Base-by-base conservation (phyloP, 1,139 yeast genomes). In the Kodamaea derodonti region DNA sequence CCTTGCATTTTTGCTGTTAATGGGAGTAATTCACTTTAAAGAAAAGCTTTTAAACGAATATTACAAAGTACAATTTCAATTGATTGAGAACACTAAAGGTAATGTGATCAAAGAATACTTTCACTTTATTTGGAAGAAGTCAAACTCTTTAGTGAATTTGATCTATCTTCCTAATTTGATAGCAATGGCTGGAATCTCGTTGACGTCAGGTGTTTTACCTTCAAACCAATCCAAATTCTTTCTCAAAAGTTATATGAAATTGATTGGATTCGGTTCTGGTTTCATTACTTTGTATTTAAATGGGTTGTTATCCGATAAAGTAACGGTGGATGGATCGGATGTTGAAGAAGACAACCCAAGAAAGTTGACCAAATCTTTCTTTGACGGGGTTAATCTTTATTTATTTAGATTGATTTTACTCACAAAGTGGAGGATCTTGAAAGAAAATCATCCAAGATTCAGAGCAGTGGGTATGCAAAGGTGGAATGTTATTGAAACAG, bases 341-440 rank as follows among this genome's bases (percentile, higher is more conserved):
- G 26, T n/a, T 18, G 38, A 41, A n/a, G 37, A 43, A 8, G 43
- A 44, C 12, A 53, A 51, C 39, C 48, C 60, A 8, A 42, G 67
- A 26, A 36, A 42, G 16, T 47, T 66, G n/a, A 49, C 57, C 16
- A 56, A 59, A 33, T 25, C 42, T 1, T 60, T 62, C 38, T 46
- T 63, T 38, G 49, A 65, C 33, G 58, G 47, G 3, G 38, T 65
- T 35, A 62, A 62, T 42, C 43, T 62, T 29, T 68, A 68, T 43
- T 47, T 69, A 31, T 49, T 65, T 33, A 49, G 66, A 35, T 47
- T 68, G 34, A 56, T 67, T 3, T 43, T 67, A 16, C 47, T 69
- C 24, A 62, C 70, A 12, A 69, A 68, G 43, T 69, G 74, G 74
- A 52, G 74, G 35, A 65, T 65, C 23, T 44, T 52, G 25, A 69